These are phyloP conservation scores for Chlamydomonas schloesseri DNA, from an alignment of 139 green algal species.

Conservation along the genomic window DNA sequence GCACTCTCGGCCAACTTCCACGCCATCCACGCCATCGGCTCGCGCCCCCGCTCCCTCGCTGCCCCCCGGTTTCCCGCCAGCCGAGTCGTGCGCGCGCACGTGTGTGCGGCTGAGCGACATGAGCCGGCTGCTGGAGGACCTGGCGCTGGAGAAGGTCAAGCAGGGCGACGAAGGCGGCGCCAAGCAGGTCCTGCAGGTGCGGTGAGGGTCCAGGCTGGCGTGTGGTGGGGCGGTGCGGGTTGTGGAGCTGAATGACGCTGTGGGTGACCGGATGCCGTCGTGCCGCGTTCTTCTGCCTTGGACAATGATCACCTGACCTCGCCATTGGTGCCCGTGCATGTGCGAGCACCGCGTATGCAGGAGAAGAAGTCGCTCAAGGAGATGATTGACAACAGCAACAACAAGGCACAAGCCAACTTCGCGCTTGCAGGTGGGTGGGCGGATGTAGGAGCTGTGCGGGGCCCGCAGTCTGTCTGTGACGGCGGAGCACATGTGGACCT, in stretches of 20 bases:
- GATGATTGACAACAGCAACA: constrained; percentile 47
- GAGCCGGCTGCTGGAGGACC: constrained; percentile 38
- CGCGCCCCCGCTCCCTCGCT: not conserved
- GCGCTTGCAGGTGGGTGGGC: constrained; percentile 7
- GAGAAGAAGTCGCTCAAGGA: constrained; percentile 25
- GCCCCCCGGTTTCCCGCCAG: constrained; percentile 11
- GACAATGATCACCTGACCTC: not conserved
- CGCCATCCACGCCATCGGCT: too few relatives aligned
- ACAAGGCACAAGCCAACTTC: constrained; percentile 43
- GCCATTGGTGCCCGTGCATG: not conserved
- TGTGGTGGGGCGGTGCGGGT: too few relatives aligned
- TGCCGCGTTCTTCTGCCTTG: too few relatives aligned
- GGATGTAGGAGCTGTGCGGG: not conserved
- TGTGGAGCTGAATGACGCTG: too few relatives aligned
- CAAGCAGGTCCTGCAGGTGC: constrained; percentile 46
- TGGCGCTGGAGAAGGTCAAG: constrained; percentile 60
- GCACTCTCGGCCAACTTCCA: too few relatives aligned
- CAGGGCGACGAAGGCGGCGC: constrained; percentile 58
- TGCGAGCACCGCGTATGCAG: too few relatives aligned
- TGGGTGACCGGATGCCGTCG: too few relatives aligned
- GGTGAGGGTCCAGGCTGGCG: too few relatives aligned
- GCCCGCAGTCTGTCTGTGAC: too few relatives aligned
- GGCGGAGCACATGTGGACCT: too few relatives aligned
- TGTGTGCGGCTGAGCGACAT: constrained; percentile 62
- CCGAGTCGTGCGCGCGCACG: constrained; percentile 55